phyloP scores from a whole-genome alignment of 306 rosid genomes.

The Morella rubra region DNA sequence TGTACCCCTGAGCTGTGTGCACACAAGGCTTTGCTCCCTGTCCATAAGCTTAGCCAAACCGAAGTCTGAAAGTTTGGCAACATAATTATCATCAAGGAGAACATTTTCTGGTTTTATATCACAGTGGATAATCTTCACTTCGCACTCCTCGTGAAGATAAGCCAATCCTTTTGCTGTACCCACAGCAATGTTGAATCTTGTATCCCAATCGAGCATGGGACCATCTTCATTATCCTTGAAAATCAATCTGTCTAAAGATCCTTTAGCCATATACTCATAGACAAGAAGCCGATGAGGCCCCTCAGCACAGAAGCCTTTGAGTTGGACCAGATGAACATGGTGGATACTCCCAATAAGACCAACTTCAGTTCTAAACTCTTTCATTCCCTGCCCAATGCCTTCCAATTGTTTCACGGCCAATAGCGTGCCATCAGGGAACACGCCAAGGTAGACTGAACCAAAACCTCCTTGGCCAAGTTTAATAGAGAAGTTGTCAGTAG shows the following conservation, averaged over 20 bases:
- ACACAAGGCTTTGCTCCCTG: slow-evolving; percentile 30
- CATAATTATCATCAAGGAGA: slow-evolving; percentile 40
- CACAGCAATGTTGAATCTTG: slow-evolving; percentile 40
- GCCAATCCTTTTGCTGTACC: slow-evolving; percentile 40
- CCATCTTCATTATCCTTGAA: slow-evolving; percentile 22
- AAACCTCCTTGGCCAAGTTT: slow-evolving; percentile 45
- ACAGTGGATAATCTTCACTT: slow-evolving; percentile 45
- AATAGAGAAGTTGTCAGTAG: slow-evolving; percentile 36
- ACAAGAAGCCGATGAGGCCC: slow-evolving; percentile 55
- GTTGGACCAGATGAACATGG: slow-evolving; percentile 35
- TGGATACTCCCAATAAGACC: slow-evolving; percentile 33
- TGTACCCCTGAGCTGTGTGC: slow-evolving; percentile 38
- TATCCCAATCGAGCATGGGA: slow-evolving; percentile 31
- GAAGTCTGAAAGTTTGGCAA: slow-evolving; percentile 39
- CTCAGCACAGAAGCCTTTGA: slow-evolving; percentile 58
- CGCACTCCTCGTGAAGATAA: slow-evolving; percentile 47
- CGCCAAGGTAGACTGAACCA: slow-evolving; percentile 43
- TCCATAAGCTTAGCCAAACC: slow-evolving; percentile 41
- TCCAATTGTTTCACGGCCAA: slow-evolving; percentile 44
- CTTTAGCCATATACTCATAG: slow-evolving; percentile 72
- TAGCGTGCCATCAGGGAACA: slow-evolving; percentile 28
- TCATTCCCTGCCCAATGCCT: slow-evolving; percentile 32
- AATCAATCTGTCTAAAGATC: slow-evolving; percentile 74
- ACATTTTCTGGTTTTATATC: slow-evolving; percentile 47
- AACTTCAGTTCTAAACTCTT: slow-evolving; percentile 42